A percentile compares a stretch with the other conserved stretches of the same genome.
Evolutionary conservation across 2,329 filamentous ascomycete genomes (phyloP).

Genomic region (Neofusicoccum umdonicola): DNA sequence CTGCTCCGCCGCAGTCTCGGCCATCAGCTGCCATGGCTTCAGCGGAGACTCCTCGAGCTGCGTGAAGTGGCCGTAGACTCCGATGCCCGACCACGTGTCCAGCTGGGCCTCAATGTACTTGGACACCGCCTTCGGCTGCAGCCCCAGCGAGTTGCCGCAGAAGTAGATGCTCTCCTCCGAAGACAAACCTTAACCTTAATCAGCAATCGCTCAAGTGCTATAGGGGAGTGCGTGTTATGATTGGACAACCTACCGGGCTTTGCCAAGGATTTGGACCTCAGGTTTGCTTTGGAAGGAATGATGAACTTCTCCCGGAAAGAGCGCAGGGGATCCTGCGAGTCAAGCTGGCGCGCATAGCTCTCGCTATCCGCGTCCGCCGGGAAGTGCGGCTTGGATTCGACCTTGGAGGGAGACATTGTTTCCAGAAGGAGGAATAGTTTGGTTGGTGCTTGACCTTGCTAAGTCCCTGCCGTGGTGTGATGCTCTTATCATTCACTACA

Average conservation of each 20-base stretch:
- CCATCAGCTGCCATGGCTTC: slow-evolving; percentile 17
- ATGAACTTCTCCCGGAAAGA: slow-evolving; percentile 16
- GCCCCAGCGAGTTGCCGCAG: slow-evolving; percentile 20
- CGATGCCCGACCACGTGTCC: slow-evolving; percentile 18
- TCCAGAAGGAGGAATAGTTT: neutral
- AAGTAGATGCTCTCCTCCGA: slow-evolving; percentile 18
- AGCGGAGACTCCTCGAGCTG: slow-evolving; percentile 17
- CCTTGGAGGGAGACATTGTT: slow-evolving; percentile 12
- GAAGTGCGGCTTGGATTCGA: slow-evolving; percentile 11
- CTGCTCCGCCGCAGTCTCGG: slow-evolving; percentile 12
- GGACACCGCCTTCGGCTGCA: slow-evolving; percentile 17
- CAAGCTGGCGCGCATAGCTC: slow-evolving; percentile 5
- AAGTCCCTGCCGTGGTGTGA: slow-evolving; percentile 3
- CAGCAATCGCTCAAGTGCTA: neutral
- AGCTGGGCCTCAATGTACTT: slow-evolving; percentile 18
- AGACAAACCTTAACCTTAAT: neutral
- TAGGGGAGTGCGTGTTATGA: neutral
- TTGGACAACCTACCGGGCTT: neutral
- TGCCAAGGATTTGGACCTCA: slow-evolving; percentile 1
- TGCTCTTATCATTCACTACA: slow-evolving; percentile 8
- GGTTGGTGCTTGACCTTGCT: neutral
- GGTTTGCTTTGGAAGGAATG: slow-evolving; percentile 15
- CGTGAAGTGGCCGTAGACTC: slow-evolving; percentile 18
- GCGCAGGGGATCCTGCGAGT: slow-evolving; percentile 14
- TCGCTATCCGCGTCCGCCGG: slow-evolving; percentile 11